Base-by-base conservation (phyloP, 1,139 yeast species). In the Hyphopichia wangnamkhiaoensis region DNA sequence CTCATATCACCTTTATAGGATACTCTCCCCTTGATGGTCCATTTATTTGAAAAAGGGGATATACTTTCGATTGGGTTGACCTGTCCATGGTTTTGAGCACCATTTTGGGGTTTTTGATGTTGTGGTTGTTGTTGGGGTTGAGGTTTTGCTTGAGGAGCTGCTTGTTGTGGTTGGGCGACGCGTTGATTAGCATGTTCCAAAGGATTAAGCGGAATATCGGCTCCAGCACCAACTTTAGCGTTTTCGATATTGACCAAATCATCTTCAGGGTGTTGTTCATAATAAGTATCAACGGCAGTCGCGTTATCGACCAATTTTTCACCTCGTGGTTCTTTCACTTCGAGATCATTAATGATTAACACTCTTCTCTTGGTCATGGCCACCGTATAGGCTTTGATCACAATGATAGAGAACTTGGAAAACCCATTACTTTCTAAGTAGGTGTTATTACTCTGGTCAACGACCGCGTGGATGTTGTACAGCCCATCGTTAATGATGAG, bases 1-100 rank as follows among this genome's bases (percentile, higher is more conserved):
- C 90, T 84, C 52, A 93, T 74, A 46, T 90, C 97, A 40, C 95
- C 82, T 61, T 93, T 93, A 61, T 76, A 82, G 1, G 95, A 82
- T 19, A 91, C 94, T 55, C 98, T 81, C 1, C 94, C 98, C 54
- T 88, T 89, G 54, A 93, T 87, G 4, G 91, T 84, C 98, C 98
- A 94, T 42, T 76, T 76, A 58, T 83, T 85, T 59, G 86, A 94
- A 61, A 88, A 93, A 9, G 98, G 98, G 8, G 97, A 88, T 41
- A 94, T 70, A 43, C 84, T 86, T 57, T 89, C 97, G 50, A 93
- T 89, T 5, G 95, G 86, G 48, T 80, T 79, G 36, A 85, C 68
- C 43, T 67, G 61, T 34, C 63, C 56, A n/a, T n/a, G n/a, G n/a
- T n/a, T n/a, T 52, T 39, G 37, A 28, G 15, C 23, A 35, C 35